A percentile compares a stretch with the other conserved stretches of the same genome.
phyloP scores from a whole-genome alignment of 331 rosid genomes.

The Pyracantha coccinea region DNA sequence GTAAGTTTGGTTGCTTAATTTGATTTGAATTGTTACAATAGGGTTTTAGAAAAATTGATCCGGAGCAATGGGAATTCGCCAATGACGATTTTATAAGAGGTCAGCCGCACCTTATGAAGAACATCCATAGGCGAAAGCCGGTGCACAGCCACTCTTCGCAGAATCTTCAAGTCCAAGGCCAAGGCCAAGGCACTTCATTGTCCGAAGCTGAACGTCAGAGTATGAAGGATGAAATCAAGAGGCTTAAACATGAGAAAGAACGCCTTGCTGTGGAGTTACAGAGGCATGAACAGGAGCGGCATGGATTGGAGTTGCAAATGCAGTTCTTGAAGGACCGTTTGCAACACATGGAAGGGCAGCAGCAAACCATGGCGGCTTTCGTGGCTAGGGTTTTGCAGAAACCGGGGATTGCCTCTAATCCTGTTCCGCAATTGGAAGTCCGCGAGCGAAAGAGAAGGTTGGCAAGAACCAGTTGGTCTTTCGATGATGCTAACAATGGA shows the following conservation, averaged over 20 bases:
- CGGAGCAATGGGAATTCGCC: slow-evolving; percentile 83
- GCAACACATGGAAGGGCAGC: slow-evolving; percentile 39
- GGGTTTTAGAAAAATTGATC: slow-evolving; percentile 87
- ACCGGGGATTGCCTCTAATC: slow-evolving; percentile 40
- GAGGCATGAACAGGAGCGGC: slow-evolving; percentile 44
- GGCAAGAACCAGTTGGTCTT: slow-evolving; percentile 24
- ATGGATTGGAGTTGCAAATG: slow-evolving; percentile 25
- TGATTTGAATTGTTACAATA: slow-evolving; percentile 12
- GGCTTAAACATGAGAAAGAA: slow-evolving; percentile 43
- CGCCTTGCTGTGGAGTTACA: slow-evolving; percentile 37
- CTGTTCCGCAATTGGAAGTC: slow-evolving; percentile 37
- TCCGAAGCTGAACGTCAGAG: slow-evolving; percentile 46
- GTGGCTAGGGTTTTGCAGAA: slow-evolving; percentile 45
- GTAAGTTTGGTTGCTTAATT: not conserved
- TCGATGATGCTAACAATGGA: slow-evolving; percentile 32
- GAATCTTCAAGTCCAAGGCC: slow-evolving; percentile 45
- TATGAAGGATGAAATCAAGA: slow-evolving; percentile 49
- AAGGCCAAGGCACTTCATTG: slow-evolving; percentile 40
- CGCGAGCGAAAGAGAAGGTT: slow-evolving; percentile 55
- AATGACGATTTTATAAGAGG: slow-evolving; percentile 77
- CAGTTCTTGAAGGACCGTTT: slow-evolving; percentile 37
- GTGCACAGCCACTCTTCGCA: slow-evolving; percentile 77
- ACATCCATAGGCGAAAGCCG: slow-evolving; percentile 72
- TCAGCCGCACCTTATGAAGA: slow-evolving; percentile 62
- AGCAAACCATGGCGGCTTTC: slow-evolving; percentile 40